Conservation (phyloP, 2,329 filamentous ascomycete species). For the Bretziella fagacearum region DNA sequence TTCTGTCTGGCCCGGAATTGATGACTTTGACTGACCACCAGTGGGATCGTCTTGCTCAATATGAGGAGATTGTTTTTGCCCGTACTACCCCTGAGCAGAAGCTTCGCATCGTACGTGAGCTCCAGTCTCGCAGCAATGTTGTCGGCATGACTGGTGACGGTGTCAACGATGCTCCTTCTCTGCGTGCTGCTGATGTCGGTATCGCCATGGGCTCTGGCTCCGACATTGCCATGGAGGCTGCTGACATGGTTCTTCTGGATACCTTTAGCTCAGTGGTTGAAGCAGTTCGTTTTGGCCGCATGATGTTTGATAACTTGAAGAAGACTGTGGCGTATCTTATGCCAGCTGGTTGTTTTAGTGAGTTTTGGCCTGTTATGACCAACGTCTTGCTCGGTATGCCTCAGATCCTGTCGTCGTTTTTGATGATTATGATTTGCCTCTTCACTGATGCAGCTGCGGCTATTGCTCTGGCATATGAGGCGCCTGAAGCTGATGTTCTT, state of each 20-base stretch:
- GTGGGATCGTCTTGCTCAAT: slow-evolving; percentile 48
- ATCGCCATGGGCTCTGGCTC: slow-evolving; percentile 98
- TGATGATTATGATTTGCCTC: slow-evolving; percentile 96
- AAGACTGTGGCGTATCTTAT: slow-evolving; percentile 99
- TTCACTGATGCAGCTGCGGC: slow-evolving; percentile 69
- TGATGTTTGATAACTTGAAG: slow-evolving; percentile 99
- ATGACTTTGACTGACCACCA: slow-evolving; percentile 47
- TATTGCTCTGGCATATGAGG: slow-evolving; percentile 58
- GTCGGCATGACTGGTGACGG: slow-evolving; percentile 99
- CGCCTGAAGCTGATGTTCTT: slow-evolving; percentile 59
- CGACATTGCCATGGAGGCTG: slow-evolving; percentile 88
- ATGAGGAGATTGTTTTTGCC: slow-evolving; percentile 74
- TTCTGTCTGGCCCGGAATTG: slow-evolving; percentile 49
- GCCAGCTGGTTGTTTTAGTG: slow-evolving; percentile 86
- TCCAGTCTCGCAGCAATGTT: slow-evolving; percentile 82
- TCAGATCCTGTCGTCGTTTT: slow-evolving; percentile 89
- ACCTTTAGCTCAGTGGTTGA: slow-evolving; percentile 99
- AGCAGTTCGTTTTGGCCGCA: slow-evolving; percentile 89
- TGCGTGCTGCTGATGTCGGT: slow-evolving; percentile 98
- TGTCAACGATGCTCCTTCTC: slow-evolving; percentile 90
- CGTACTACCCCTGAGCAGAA: slow-evolving; percentile 92
- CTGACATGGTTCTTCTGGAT: slow-evolving; percentile 96
- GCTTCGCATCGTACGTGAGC: slow-evolving; percentile 85
- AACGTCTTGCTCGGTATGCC: slow-evolving; percentile 97
- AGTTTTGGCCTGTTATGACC: slow-evolving; percentile 97